phyloP scores from a whole-genome alignment of 345 rosid genomes.

The Aethionema arabicum region DNA sequence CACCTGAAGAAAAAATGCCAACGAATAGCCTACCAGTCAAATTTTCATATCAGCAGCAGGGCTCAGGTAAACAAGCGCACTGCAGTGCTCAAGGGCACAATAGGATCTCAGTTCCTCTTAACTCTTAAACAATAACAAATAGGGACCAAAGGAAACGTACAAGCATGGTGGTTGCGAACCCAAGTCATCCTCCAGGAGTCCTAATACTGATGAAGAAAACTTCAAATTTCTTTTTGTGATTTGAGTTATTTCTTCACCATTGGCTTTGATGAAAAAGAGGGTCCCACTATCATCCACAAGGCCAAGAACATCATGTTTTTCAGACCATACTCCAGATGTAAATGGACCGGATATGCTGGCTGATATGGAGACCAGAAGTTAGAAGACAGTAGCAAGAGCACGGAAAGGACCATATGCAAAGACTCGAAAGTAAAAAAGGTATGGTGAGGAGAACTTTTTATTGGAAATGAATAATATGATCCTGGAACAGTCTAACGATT shows the following conservation, averaged over 20 bases:
- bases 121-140: too few species aligned
- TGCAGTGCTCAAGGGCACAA: too few species aligned
- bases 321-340: slow-evolving; percentile 84
- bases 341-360: slow-evolving; percentile 52
- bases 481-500: not conserved
- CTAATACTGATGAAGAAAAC: slow-evolving; percentile 60
- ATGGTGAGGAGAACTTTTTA: slow-evolving; percentile 9
- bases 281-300: slow-evolving; percentile 61
- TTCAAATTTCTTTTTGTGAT: slow-evolving; percentile 57
- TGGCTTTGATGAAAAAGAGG: slow-evolving; percentile 72
- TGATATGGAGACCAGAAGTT: slow-evolving; percentile 41
- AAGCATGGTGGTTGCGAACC: slow-evolving; percentile 53
- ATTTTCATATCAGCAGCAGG: slow-evolving; percentile 6
- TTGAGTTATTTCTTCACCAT: slow-evolving; percentile 77
- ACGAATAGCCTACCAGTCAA: slow-evolving; percentile 19
- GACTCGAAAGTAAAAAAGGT: slow-evolving; percentile 14
- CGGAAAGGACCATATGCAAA: slow-evolving; percentile 10
- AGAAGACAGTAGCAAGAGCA: slow-evolving; percentile 19
- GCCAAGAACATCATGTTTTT: slow-evolving; percentile 77
- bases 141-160: slow-evolving; percentile 46
- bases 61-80: slow-evolving; percentile 12
- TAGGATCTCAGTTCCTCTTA: slow-evolving; percentile 18
- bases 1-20: slow-evolving; percentile 54
- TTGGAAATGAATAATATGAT: slow-evolving; percentile 4
- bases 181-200: slow-evolving; percentile 54